phyloP scores from a whole-genome alignment of 2,329 filamentous ascomycete genomes.

The Colletotrichum shisoi region DNA sequence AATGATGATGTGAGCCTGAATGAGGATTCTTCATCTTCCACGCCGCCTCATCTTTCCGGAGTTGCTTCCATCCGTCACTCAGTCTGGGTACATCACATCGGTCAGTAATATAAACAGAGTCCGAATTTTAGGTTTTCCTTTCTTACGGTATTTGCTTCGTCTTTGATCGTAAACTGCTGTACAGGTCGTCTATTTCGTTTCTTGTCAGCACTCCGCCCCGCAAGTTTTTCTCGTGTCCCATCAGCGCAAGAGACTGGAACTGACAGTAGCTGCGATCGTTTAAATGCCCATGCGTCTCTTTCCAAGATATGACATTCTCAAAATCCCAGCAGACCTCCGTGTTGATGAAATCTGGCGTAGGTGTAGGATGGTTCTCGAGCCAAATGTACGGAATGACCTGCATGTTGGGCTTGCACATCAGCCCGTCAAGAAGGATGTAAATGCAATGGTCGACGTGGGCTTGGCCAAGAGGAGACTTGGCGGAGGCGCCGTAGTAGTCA shows the following conservation, averaged over 20 bases:
- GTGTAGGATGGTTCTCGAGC: constrained; percentile 1
- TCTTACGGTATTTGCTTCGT: background rate
- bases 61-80: background rate
- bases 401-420: constrained; percentile 15
- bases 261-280: background rate
- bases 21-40: background rate
- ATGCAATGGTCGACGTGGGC: constrained; percentile 11
- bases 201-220: background rate
- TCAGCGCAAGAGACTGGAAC: background rate
- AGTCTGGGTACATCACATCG: background rate
- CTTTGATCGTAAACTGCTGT: background rate
- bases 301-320: constrained; percentile 1
- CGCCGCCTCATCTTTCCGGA: background rate
- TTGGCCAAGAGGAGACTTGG: constrained; percentile 1
- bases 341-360: constrained; percentile 13
- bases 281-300: background rate
- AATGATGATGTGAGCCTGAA: background rate
- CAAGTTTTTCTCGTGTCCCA: background rate
- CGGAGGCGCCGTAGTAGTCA: constrained; percentile 6
- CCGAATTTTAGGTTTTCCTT: background rate
- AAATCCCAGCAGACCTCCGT: constrained; percentile 13
- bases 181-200: background rate
- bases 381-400: constrained; percentile 11
- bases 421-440: constrained; percentile 8
- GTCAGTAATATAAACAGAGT: background rate